A percentile compares a stretch with the other conserved stretches of the same genome.
Evolutionary conservation across 2,329 filamentous ascomycete genomes (phyloP).

Genomic region (Plectosphaerella plurivora): DNA sequence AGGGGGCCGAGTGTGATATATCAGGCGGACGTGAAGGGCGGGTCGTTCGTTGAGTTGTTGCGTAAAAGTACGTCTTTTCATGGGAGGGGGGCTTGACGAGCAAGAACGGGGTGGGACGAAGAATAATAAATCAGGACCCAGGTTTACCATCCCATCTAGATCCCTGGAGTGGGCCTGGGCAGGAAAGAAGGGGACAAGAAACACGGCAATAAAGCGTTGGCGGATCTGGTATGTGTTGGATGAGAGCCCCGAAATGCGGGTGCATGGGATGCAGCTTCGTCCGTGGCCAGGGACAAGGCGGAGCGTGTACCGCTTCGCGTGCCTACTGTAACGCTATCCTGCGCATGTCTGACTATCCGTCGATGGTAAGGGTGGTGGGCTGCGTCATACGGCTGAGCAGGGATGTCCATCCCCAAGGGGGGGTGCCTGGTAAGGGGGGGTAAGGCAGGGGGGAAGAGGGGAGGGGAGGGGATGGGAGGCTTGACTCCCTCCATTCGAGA

Average conservation of each 20-base stretch:
- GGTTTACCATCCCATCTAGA: conserved; percentile 24
- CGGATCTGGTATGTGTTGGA: conserved; percentile 16
- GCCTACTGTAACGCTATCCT: conserved; percentile 3
- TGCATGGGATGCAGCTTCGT: conserved; percentile 17
- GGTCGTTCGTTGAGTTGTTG: conserved; percentile 1
- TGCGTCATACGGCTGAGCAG: conserved; percentile 23
- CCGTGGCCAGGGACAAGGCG: conserved; percentile 2
- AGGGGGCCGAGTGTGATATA: conserved; percentile 2
- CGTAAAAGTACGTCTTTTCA: conserved; percentile 14
- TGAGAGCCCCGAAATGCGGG: conserved; percentile 23
- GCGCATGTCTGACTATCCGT: conserved; percentile 7
- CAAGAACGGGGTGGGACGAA: conserved; percentile 25
- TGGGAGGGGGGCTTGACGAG: conserved; percentile 12
- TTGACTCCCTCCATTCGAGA: conserved; percentile 4
- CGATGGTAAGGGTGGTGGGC: conserved; percentile 7
- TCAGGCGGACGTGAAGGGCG: not conserved
- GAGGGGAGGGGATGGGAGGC: conserved; percentile 2
- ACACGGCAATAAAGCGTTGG: conserved; percentile 12
- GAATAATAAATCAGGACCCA: conserved; percentile 27
- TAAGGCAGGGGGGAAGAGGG: not conserved
- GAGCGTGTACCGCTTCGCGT: conserved; percentile 2
- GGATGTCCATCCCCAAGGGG: conserved; percentile 26
- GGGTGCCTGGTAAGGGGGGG: not conserved
- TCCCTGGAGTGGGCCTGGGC: conserved; percentile 29
- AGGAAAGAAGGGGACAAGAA: conserved; percentile 15